Conservation (phyloP, 495 filamentous ascomycete genomes). For the Xylaria nigripes region DNA sequence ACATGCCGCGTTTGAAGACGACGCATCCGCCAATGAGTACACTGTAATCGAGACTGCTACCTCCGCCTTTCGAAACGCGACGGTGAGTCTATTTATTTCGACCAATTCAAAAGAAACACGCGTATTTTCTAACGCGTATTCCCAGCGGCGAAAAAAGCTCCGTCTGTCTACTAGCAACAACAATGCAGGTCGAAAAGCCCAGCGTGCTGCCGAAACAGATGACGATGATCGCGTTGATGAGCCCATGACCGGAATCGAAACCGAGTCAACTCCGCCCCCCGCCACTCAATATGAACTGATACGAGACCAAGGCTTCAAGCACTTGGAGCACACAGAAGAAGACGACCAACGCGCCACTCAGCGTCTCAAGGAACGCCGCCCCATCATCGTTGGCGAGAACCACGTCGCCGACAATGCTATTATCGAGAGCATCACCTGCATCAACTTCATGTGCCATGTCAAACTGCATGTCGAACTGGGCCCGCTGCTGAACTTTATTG, state of each 20-base stretch:
- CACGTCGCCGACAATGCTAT: constrained; percentile 73
- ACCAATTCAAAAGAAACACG: not conserved
- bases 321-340: constrained; percentile 46
- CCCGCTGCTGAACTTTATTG: constrained; percentile 93
- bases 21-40: constrained; percentile 42
- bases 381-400: constrained; percentile 51
- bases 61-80: constrained; percentile 36
- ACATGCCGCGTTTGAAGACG: constrained; percentile 23
- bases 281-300: constrained; percentile 44
- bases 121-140: constrained; percentile 14
- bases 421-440: constrained; percentile 72
- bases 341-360: constrained; percentile 67
- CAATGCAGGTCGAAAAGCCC: constrained; percentile 16
- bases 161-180: constrained; percentile 34
- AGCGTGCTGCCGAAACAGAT: constrained; percentile 15
- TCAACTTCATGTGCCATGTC: constrained; percentile 92
- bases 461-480: constrained; percentile 74
- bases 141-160: constrained; percentile 36
- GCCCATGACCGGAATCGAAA: constrained; percentile 15
- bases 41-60: constrained; percentile 35
- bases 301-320: constrained; percentile 44
- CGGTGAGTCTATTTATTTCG: constrained; percentile 39
- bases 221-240: constrained; percentile 27
- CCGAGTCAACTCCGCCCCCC: constrained; percentile 22
- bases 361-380: constrained; percentile 52